Evolutionary conservation across 202 grass and related monocot species (phyloP), one percentile per base, ranked within the genome.

Genomic region (Panicum hallii): DNA sequence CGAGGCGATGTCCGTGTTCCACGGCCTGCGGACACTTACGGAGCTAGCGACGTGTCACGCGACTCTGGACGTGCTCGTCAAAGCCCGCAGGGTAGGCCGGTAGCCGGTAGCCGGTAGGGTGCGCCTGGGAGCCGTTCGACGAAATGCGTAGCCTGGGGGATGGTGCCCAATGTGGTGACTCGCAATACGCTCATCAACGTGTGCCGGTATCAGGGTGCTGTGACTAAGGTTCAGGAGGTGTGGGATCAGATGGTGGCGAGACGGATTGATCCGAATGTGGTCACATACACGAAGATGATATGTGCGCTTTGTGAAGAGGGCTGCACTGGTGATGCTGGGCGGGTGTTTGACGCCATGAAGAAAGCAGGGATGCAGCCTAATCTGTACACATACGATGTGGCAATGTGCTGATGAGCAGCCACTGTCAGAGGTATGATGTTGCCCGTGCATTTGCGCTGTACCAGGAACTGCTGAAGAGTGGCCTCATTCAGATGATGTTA

Each of bases 271-370:
- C 80, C 81, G 2, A 91, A 84, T 23, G 84, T 91, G 46, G 71
- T 91, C 57, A 91, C 89, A 2, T 91, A 85, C 66, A 88, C 85
- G 10, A 88, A 85, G 0, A 91, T 91, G 77, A 91, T 88, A 50
- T 88, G 82, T 38, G 58, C 23, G 10, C 72, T 88, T 26, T 91
- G 89, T 52, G 89, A 91, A 61, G 81, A 91, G 58, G 82, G 60
- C 5, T 70, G 72, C 56, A 81, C 85, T 11, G 41, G 4, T n/a
- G 82, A 85, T 47, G 85, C 85, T 36, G 85, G 72, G 49, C 11
- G 0, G 49, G 5, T 88, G 40, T 91, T 88, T 62, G 11, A 14
- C 6, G 9, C 57, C 5, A 91, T 91, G 89, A 91, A 88, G 65
- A n/a, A 85, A 91, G 36, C 77, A 67, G 72, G 85, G 66, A 52